Conservation (phyloP, 495 filamentous ascomycete genomes). For the Talaromyces borbonicus region DNA sequence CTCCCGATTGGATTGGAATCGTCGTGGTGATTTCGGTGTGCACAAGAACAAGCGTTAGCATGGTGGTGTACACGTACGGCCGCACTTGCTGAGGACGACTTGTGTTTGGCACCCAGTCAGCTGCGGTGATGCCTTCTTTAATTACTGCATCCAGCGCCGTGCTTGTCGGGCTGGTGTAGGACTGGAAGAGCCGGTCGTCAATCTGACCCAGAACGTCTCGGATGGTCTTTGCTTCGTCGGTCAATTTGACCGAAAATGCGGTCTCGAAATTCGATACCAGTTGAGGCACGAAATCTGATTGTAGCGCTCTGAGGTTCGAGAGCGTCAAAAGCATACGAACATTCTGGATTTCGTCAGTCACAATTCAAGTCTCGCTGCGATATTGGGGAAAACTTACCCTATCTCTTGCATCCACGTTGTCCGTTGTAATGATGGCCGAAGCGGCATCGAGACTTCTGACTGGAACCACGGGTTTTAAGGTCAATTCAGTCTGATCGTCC, state of each 20-base stretch:
- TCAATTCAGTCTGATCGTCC: conserved; percentile 49
- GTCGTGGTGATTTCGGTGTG: conserved; percentile 90
- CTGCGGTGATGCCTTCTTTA: conserved; percentile 54
- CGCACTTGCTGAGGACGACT: conserved; percentile 62
- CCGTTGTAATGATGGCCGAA: conserved; percentile 31
- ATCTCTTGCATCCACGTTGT: conserved; percentile 55
- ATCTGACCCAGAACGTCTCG: conserved; percentile 83
- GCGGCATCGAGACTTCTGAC: conserved; percentile 22
- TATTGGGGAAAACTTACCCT: conserved; percentile 49
- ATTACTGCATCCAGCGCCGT: conserved; percentile 53
- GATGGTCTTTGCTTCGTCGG: conserved; percentile 82
- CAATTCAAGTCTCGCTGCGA: background rate
- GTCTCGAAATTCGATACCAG: conserved; percentile 82
- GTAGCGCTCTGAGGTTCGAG: conserved; percentile 73
- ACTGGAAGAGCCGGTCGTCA: conserved; percentile 77
- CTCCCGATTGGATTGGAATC: conserved; percentile 27
- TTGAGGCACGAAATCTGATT: conserved; percentile 65
- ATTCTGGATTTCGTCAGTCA: conserved; percentile 45
- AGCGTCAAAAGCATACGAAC: conserved; percentile 88
- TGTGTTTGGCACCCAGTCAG: conserved; percentile 58
- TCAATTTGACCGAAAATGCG: conserved; percentile 79
- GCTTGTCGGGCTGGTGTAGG: conserved; percentile 71
- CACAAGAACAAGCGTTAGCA: conserved; percentile 74
- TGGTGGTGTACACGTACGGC: conserved; percentile 79
- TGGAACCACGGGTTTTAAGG: conserved; percentile 20